Evolutionary conservation across 2,329 filamentous ascomycete genomes (phyloP), one percentile per base, ranked within the genome.

Genomic region (Aspergillus sclerotialis): DNA sequence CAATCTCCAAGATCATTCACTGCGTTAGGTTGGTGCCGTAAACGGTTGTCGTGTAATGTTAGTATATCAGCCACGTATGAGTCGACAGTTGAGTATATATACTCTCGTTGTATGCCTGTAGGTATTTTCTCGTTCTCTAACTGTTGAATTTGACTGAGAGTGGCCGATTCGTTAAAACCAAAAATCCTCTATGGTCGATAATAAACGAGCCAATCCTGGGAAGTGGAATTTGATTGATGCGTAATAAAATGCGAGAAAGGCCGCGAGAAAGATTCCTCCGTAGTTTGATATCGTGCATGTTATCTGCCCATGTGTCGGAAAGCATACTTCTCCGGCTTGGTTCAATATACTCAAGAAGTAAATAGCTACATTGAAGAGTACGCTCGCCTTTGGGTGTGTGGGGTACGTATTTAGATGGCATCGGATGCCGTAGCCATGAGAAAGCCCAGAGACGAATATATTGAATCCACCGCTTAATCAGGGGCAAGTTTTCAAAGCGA

Each of bases 131-230:
- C 44, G 24, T 52, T 53, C 29, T 55, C 50, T 11, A 54, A 37
- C 1, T 37, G 33, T 18, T 54, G 41, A 12, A 53, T 30, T 12
- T 43, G 34, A 10, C 49, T 5, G 48, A 48, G 5, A 57, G 36
- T 4, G 53, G 53, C 1, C 54, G 43, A 28, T 51, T 53, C 9
- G 28, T 36, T 13, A 55, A 30, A 10, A 18, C 32, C 18, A 53
- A 33, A 11, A 42, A 25, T 5, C 54, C 51, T 8, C 48, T 24
- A 4, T 50, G 33, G 27, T 53, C 41, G 11, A 63, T 39, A 21
- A 40, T 48, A 10, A 51, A 44, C 12, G 60, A 61, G 6, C 57
- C 56, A 27, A 63, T 62, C n/a, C 45, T 44, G 9, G 55, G 52
- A 9, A 59, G 28, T 15, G 45, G 44, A 8, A 40, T 43, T 17